phyloP scores from a whole-genome alignment of 345 rosid species.

The Crucihimalaya himalaica region DNA sequence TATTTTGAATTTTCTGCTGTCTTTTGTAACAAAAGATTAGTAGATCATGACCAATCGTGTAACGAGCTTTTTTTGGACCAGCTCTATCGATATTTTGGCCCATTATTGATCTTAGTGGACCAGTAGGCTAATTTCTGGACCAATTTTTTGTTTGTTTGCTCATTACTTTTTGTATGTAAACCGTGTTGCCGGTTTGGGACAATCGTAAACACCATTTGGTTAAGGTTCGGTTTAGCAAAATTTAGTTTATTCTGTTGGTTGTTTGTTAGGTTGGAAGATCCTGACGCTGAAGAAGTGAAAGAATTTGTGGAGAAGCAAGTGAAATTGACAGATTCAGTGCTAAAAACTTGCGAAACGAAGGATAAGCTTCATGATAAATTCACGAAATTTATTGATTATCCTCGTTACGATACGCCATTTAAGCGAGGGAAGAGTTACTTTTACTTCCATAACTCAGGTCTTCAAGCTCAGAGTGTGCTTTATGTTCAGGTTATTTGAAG shows the following conservation, averaged over 20 bases:
- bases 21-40: neutral
- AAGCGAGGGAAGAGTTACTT: slow-evolving; percentile 69
- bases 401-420: slow-evolving; percentile 73
- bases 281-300: slow-evolving; percentile 75
- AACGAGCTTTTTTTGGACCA: slow-evolving; percentile 32
- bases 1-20: slow-evolving; percentile 6
- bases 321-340: slow-evolving; percentile 59
- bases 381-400: slow-evolving; percentile 72
- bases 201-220: slow-evolving; percentile 3
- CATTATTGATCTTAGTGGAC: slow-evolving; percentile 24
- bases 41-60: slow-evolving; percentile 17
- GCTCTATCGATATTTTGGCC: neutral
- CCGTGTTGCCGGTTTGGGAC: slow-evolving; percentile 10
- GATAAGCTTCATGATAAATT: slow-evolving; percentile 63
- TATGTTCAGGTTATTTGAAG: slow-evolving; percentile 59
- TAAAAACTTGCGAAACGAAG: slow-evolving; percentile 58
- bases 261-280: slow-evolving; percentile 78
- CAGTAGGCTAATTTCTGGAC: slow-evolving; percentile 22
- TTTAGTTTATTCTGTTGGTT: neutral
- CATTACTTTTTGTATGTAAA: neutral
- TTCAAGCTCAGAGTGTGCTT: slow-evolving; percentile 80
- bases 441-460: slow-evolving; percentile 85
- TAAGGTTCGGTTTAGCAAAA: neutral
- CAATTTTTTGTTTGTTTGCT: slow-evolving; percentile 24
- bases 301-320: slow-evolving; percentile 78